Evolutionary conservation across 176 grass and related monocot genomes (phyloP), one percentile per base, ranked within the genome.

Genomic region (Eleusine indica): DNA sequence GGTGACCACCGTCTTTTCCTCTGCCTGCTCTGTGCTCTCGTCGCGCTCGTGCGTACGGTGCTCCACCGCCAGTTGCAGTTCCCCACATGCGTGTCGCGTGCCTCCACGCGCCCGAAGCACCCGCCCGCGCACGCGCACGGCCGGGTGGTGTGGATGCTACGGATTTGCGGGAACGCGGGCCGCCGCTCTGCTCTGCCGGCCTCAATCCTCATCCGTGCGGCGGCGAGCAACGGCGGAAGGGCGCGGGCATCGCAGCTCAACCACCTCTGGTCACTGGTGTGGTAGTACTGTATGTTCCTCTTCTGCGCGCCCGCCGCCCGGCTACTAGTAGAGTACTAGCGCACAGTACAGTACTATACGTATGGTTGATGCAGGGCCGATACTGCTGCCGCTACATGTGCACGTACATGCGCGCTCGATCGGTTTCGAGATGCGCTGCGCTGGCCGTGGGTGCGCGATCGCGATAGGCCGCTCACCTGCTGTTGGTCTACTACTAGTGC

Each of bases 1-100:
- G 2, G 65, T 67, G 65, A 70, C 68, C 68, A 43, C 68, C 68
- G 40, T 42, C 68, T 44, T 40, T 70, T 70, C 8, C 68, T 21
- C 39, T 70, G 68, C 64, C 64, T 38, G 29, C 63, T 2, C 60
- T 60, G 1, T 56, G 25, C 58, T 29, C 10, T 61, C 9, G 58
- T 11, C 57, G 6, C 19, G 54, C 51, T 53, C 21, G 19, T 21
- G 53, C 53, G 53, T 57, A 21, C 47, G 47, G 47, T 13, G 11
- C 47, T 12, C 57, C 11, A 8, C 2, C 11, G 3, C 60, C 60
- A 29, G 7, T 25, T 61, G 25, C 58, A 35, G 32, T 35, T 35
- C 32, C 32, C 17, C 54, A 58, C 54, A 58, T 58, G 17, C 6
- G 18, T 1, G 60, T 7, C 57, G 19, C 21, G 6, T 60, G 57